These are phyloP conservation scores for Eucalyptus grandis DNA, from an alignment of 345 rosid genomes.

Conservation along the genomic window DNA sequence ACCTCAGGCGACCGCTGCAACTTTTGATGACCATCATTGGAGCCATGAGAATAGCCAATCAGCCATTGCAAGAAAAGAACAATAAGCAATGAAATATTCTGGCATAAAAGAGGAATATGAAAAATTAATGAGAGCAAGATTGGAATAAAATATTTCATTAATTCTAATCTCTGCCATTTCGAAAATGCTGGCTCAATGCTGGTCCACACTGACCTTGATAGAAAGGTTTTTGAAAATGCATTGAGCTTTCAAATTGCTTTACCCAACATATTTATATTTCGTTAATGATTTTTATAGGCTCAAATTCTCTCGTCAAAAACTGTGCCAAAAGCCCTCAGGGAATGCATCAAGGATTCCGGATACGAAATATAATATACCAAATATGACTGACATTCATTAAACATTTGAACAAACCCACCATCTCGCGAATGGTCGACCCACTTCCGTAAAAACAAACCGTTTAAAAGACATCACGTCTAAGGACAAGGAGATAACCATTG, in stretches of 20 bases:
- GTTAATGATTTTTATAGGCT: neutral
- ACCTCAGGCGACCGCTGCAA: rapidly evolving
- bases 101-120: neutral
- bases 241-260: neutral
- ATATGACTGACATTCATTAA: neutral
- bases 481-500: neutral
- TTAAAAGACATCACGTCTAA: neutral
- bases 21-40: neutral
- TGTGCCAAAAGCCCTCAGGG: neutral
- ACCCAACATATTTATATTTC: neutral
- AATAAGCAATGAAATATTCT: neutral
- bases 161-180: neutral
- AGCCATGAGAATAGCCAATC: neutral
- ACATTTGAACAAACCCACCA: neutral
- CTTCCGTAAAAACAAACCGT: neutral
- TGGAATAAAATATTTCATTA: neutral
- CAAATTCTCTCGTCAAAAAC: neutral
- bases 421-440: neutral
- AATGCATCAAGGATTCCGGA: neutral
- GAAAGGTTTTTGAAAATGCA: neutral
- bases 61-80: neutral
- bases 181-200: neutral
- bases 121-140: neutral
- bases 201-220: neutral
- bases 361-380: neutral